A percentile compares a stretch with the other conserved stretches of the same genome.
Conservation (phyloP, 225 moss, liverwort and hornwort genomes). For the Rhytidiadelphus loreus region DNA sequence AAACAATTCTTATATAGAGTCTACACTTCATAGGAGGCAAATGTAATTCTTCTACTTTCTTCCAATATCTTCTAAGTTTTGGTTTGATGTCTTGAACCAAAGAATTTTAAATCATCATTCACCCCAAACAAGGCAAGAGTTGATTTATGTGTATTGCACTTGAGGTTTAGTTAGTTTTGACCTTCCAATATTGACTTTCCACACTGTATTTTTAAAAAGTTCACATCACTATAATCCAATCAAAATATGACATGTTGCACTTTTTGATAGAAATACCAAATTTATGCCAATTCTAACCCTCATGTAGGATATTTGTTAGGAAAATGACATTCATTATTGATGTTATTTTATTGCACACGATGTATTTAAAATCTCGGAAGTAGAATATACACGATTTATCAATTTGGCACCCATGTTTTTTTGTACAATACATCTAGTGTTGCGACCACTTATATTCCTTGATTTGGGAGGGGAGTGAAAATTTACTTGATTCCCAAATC, state of each 20-base stretch:
- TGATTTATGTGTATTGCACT: rapidly evolving
- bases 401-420: background rate
- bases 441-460: rapidly evolving
- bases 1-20: background rate
- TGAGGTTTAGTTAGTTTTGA: rapidly evolving
- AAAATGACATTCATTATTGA: background rate
- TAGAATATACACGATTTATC: background rate
- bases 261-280: background rate
- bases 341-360: background rate
- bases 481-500: background rate
- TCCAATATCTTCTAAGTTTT: background rate
- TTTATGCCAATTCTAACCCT: background rate
- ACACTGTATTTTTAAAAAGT: background rate
- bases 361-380: background rate
- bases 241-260: too few relatives aligned
- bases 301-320: rapidly evolving
- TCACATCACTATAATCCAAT: background rate
- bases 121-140: rapidly evolving
- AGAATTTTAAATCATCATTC: background rate
- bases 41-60: background rate
- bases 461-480: rapidly evolving
- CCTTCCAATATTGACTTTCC: background rate
- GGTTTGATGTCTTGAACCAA: background rate
- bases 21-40: rapidly evolving
- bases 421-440: rapidly evolving